Evolutionary conservation across 306 rosid genomes (phyloP).

Genomic region (Lathyrus sativus): DNA sequence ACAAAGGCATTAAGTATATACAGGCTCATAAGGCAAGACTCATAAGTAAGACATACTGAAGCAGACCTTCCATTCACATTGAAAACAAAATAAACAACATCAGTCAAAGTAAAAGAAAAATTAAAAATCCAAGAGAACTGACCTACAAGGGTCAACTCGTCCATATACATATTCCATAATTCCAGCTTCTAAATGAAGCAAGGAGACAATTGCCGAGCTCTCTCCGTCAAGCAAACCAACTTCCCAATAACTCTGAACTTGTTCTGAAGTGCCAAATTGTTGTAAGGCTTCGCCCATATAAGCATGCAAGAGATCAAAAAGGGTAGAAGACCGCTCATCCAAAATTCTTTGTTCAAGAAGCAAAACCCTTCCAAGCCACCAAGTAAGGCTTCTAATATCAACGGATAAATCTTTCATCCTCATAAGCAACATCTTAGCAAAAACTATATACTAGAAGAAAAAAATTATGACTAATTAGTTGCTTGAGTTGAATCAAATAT

Average conservation of each 20-base stretch:
- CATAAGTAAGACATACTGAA: background rate
- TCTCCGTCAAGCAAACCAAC: slow-evolving; percentile 51
- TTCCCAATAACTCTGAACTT: slow-evolving; percentile 65
- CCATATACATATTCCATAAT: slow-evolving; percentile 76
- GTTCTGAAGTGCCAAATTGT: slow-evolving; percentile 62
- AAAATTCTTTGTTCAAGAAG: slow-evolving; percentile 80
- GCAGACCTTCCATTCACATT: background rate
- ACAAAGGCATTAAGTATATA: background rate
- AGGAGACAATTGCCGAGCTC: slow-evolving; percentile 58
- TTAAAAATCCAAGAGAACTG: slow-evolving; percentile 26
- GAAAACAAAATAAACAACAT: slow-evolving; percentile 21
- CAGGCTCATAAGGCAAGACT: background rate
- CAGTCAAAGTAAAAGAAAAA: slow-evolving; percentile 18
- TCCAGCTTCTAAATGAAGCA: slow-evolving; percentile 83
- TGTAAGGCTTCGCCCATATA: slow-evolving; percentile 51
- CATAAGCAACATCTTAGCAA: slow-evolving; percentile 80
- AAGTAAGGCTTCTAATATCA: slow-evolving; percentile 66
- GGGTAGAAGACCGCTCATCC: slow-evolving; percentile 77
- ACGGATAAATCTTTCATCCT: slow-evolving; percentile 62
- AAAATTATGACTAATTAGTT: background rate
- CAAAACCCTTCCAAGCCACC: slow-evolving; percentile 85
- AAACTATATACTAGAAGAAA: slow-evolving; percentile 71
- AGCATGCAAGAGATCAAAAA: slow-evolving; percentile 75
- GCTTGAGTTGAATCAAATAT: background rate
- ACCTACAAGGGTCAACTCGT: slow-evolving; percentile 92